Evolutionary conservation across 306 rosid genomes (phyloP).

Genomic region (Quercus agrifolia): DNA sequence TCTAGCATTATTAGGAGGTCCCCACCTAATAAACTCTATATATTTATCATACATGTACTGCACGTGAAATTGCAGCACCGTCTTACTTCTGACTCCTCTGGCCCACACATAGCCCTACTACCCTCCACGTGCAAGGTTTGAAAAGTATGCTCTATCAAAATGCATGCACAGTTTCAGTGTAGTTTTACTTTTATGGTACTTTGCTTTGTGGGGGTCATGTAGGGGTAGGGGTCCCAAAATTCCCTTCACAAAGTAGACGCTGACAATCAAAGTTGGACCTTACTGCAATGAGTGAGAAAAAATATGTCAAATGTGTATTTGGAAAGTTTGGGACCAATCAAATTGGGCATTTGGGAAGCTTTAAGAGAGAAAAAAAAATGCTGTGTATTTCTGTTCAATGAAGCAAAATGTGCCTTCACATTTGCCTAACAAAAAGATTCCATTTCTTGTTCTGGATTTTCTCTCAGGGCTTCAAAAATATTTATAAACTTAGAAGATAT

Average conservation of each 20-base stretch:
- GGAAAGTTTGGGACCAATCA: slow-evolving; percentile 6
- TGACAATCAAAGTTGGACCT: neutral
- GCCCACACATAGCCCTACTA: neutral
- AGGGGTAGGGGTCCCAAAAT: neutral
- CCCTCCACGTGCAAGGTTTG: slow-evolving; percentile 26
- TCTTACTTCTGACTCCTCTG: neutral
- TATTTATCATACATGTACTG: neutral
- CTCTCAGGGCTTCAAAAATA: no score
- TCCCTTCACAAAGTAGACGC: neutral
- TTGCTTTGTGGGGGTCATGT: neutral
- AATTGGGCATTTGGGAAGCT: slow-evolving; percentile 22
- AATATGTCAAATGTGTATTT: neutral
- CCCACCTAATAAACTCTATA: neutral
- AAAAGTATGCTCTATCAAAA: neutral
- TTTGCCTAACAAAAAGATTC: no score
- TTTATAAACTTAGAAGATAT: no score
- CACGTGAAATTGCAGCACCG: slow-evolving; percentile 17
- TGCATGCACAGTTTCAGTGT: neutral
- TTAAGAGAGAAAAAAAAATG: slow-evolving; percentile 2
- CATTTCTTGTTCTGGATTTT: no score
- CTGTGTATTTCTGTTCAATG: slow-evolving; percentile 9
- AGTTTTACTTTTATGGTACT: neutral
- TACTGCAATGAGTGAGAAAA: neutral
- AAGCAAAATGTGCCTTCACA: no score
- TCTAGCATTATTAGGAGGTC: neutral